Evolutionary conservation across 2,329 filamentous ascomycete species (phyloP).

Genomic region (Ploettnerulaceae sp.): DNA sequence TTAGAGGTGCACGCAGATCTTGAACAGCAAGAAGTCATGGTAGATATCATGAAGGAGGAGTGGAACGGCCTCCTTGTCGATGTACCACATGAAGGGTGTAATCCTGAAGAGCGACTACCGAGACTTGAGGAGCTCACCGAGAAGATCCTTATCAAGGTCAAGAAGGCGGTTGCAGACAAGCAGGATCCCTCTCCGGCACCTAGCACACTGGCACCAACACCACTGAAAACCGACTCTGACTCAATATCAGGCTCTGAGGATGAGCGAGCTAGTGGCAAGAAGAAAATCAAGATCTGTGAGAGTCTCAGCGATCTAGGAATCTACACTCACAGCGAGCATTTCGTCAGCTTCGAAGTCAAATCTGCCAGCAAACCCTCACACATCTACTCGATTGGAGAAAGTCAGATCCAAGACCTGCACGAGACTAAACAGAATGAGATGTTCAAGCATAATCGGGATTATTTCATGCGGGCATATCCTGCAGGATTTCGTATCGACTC

Average conservation of each 20-base stretch:
- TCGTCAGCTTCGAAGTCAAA: conserved; percentile 64
- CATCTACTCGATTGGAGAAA: conserved; percentile 65
- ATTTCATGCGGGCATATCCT: conserved; percentile 84
- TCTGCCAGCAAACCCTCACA: conserved; percentile 54
- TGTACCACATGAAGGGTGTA: conserved; percentile 39
- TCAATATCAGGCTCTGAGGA: conserved; percentile 32
- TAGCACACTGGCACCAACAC: conserved; percentile 20
- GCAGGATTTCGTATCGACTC: conserved; percentile 76
- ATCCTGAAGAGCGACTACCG: conserved; percentile 54
- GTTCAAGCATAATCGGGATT: conserved; percentile 77
- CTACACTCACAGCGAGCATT: conserved; percentile 83
- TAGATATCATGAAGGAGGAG: conserved; percentile 85
- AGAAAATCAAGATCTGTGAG: conserved; percentile 56
- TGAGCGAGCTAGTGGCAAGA: conserved; percentile 29
- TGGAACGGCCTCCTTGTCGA: conserved; percentile 75
- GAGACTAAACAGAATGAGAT: conserved; percentile 51
- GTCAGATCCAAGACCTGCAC: conserved; percentile 58
- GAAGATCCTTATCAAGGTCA: conserved; percentile 83
- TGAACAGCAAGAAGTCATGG: conserved; percentile 87
- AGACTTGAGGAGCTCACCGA: conserved; percentile 65
- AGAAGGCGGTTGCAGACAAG: conserved; percentile 42
- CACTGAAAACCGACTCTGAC: conserved; percentile 22
- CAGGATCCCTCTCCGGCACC: conserved; percentile 12
- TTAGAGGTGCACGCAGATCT: conserved; percentile 82
- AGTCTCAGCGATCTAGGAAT: conserved; percentile 70